Base-by-base conservation (phyloP, 2,329 filamentous ascomycete genomes). In the Aspergillus alliaceus region DNA sequence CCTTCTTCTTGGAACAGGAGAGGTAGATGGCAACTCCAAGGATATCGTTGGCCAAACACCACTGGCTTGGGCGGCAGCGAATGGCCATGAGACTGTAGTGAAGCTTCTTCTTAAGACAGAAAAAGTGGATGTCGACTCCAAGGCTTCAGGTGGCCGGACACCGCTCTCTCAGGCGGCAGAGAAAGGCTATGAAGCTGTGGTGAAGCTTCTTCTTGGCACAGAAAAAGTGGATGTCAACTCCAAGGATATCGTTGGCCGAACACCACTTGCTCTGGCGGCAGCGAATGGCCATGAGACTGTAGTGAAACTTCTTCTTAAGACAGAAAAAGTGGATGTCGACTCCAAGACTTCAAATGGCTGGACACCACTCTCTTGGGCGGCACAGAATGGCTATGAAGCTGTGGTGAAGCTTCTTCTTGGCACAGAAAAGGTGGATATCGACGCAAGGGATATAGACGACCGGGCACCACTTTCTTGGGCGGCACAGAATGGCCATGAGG, bases 31-130 rank as follows among this genome's bases (percentile, higher is more conserved):
- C 6, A 31, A 51, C 22, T 37, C 12, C 22, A 51, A 29, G 11
- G 24, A 51, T 29, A 4, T 22, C 14, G 4, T 24, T 25, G 18
- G 8, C 14, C 20, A n/a, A 15, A 51, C 48, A 37, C 48, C 48
- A n/a, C 22, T 51, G 18, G 3, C 7, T 24, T 39, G 9, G 12
- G 34, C 48, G 6, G 32, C 48, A 22, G 18, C 0, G 6, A 9
- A n/a, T 0, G 34, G 34, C n/a, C n/a, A n/a, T n/a, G n/a, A n/a
- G n/a, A n/a, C n/a, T n/a, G n/a, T n/a, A n/a, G n/a, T n/a, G n/a
- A 59, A 51, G 24, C 3, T 53, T 22, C 54, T 61, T 12, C 46
- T 57, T 7, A 42, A 53, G 3, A 59, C 53, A n/a, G 53, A 31
- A 27, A 5, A 31, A 18, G 27, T 52, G 6, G 39, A 53, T 37